These are phyloP conservation scores for Cladosporium sp. DNA, from an alignment of 2,329 filamentous ascomycete genomes.

Conservation along the genomic window DNA sequence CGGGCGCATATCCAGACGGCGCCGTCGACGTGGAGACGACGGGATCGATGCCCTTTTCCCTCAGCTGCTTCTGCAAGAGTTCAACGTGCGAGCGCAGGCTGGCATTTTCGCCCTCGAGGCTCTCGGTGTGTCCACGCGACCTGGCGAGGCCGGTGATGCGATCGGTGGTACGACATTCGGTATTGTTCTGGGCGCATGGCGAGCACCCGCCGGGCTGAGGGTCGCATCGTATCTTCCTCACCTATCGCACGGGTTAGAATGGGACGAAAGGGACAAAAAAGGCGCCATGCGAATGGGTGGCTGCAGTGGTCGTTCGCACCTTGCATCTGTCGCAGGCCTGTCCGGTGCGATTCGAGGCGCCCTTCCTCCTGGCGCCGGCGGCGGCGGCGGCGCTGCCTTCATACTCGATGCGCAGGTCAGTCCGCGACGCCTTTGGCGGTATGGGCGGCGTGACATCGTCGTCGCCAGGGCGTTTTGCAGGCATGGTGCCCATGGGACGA, in stretches of 20 bases:
- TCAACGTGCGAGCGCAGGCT: slow-evolving; percentile 63
- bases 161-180: slow-evolving; percentile 80
- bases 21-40: slow-evolving; percentile 19
- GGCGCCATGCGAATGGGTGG: background rate
- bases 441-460: slow-evolving; percentile 15
- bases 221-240: slow-evolving; percentile 86
- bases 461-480: slow-evolving; percentile 24
- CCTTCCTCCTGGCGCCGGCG: slow-evolving; percentile 39
- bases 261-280: too few relatives aligned
- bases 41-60: slow-evolving; percentile 56
- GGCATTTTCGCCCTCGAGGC: slow-evolving; percentile 68
- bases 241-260: slow-evolving; percentile 40
- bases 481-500: slow-evolving; percentile 1
- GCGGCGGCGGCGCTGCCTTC: slow-evolving; percentile 13
- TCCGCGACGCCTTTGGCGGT: slow-evolving; percentile 9
- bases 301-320: slow-evolving; percentile 47
- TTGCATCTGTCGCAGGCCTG: slow-evolving; percentile 90
- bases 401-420: slow-evolving; percentile 9
- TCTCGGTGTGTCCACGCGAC: slow-evolving; percentile 71
- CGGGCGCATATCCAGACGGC: slow-evolving; percentile 4
- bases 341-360: slow-evolving; percentile 62
- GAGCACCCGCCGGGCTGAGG: slow-evolving; percentile 75
- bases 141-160: slow-evolving; percentile 79
- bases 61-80: slow-evolving; percentile 64
- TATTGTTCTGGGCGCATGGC: slow-evolving; percentile 70